phyloP scores from a whole-genome alignment of 768 basidiomycete genomes.

The Kwoniella europaea region DNA sequence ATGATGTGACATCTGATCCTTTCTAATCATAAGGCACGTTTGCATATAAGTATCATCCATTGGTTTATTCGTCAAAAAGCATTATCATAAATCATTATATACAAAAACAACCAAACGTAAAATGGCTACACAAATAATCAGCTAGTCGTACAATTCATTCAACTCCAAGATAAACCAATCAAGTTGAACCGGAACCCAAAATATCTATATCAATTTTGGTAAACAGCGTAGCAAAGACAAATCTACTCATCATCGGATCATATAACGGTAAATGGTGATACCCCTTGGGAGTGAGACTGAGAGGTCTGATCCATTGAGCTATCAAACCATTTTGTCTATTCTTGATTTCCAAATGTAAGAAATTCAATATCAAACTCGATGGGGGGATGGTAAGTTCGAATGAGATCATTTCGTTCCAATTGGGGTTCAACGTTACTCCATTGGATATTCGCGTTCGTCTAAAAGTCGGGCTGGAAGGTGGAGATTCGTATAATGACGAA shows the following conservation, averaged over 20 bases:
- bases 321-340: conserved; percentile 66
- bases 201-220: conserved; percentile 66
- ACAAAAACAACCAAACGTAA: not conserved
- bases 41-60: not conserved
- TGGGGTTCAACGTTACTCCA: conserved; percentile 91
- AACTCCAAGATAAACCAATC: not conserved
- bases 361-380: conserved; percentile 79
- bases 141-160: not conserved
- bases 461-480: conserved; percentile 6
- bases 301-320: conserved; percentile 72
- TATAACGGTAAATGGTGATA: conserved; percentile 89
- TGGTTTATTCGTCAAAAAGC: not conserved
- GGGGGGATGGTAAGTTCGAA: conserved; percentile 63
- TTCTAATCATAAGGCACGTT: not conserved
- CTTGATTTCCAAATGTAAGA: conserved; percentile 77
- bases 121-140: not conserved
- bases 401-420: conserved; percentile 75
- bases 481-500: conserved; percentile 24
- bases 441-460: conserved; percentile 69
- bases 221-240: conserved; percentile 92
- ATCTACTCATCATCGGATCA: conserved; percentile 83
- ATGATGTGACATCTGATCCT: not conserved
- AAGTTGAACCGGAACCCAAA: not conserved
- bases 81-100: not conserved
- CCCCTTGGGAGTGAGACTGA: conserved; percentile 60